These are phyloP conservation scores for Fusarium marasasianum DNA, from an alignment of 2,329 filamentous ascomycete species.

Conservation along the genomic window DNA sequence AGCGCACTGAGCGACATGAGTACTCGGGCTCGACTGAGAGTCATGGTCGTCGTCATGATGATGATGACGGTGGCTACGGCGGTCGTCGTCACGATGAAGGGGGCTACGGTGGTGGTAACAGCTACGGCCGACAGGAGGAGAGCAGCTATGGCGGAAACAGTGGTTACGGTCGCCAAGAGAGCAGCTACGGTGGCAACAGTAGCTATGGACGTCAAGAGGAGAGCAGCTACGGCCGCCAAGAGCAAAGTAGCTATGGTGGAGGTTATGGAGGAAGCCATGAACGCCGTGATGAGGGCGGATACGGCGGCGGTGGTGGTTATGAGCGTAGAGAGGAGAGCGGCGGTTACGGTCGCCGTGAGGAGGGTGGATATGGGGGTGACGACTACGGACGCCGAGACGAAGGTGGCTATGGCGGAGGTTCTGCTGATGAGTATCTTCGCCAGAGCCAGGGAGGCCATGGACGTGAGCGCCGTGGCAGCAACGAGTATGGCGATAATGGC, in stretches of 20 bases:
- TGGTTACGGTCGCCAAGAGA: constrained; percentile 1
- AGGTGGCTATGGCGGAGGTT: constrained; percentile 40
- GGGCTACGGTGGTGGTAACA: constrained; percentile 18
- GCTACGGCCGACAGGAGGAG: not conserved
- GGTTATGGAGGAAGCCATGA: constrained; percentile 23
- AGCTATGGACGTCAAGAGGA: constrained; percentile 5
- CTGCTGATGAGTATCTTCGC: constrained; percentile 36
- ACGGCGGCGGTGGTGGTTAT: constrained; percentile 23
- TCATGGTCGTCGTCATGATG: constrained; percentile 37
- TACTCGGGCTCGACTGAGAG: constrained; percentile 50
- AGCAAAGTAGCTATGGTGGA: constrained; percentile 13
- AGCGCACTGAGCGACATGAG: constrained; percentile 61
- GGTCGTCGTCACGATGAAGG: not conserved
- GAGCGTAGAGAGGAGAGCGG: constrained; percentile 34
- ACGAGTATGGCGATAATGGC: constrained; percentile 26
- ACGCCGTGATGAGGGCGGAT: constrained; percentile 30
- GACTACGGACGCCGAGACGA: constrained; percentile 44
- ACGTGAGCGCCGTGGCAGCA: constrained; percentile 23
- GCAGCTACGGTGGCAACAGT: constrained; percentile 13
- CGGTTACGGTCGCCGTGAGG: constrained; percentile 27
- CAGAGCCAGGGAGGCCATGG: constrained; percentile 31
- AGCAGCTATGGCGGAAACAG: constrained; percentile 6
- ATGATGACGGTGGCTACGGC: constrained; percentile 3
- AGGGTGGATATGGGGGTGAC: constrained; percentile 36
- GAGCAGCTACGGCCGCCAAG: constrained; percentile 15